A percentile compares a stretch with the other conserved stretches of the same genome.
These are phyloP conservation scores for Fraxinus paxiana DNA, from an alignment of 305 asterid species.

Conservation along the genomic window DNA sequence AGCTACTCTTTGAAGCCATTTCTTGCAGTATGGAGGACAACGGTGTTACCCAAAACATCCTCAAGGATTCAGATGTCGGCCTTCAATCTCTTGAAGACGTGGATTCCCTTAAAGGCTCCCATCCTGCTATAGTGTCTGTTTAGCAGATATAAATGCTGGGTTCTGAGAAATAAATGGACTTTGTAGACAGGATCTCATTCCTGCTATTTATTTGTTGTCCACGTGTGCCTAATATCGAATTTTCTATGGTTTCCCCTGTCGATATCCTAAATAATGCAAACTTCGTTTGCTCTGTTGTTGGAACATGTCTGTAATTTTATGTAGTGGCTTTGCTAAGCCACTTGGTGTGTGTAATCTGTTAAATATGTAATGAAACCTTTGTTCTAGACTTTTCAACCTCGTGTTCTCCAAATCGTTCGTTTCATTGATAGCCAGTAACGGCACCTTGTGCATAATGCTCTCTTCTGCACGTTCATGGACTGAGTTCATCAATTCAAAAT, in stretches of 20 bases:
- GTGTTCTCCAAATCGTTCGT: not conserved
- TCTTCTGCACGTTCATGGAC: not conserved
- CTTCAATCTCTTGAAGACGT: slow-evolving; percentile 45
- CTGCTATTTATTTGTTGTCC: not conserved
- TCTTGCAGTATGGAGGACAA: slow-evolving; percentile 26
- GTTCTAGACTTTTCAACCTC: not conserved
- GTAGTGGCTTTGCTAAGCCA: not conserved
- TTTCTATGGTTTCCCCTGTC: not conserved
- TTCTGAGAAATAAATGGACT: not conserved
- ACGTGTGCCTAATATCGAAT: not conserved
- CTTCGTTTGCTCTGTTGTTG: slow-evolving; percentile 1
- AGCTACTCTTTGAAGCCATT: slow-evolving; percentile 40
- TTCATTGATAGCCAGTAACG: not conserved
- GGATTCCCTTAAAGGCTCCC: slow-evolving; percentile 47
- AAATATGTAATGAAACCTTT: not conserved
- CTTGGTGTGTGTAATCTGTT: not conserved
- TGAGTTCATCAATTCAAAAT: not conserved
- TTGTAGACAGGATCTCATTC: not conserved
- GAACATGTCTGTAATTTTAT: not conserved
- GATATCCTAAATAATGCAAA: slow-evolving; percentile 23
- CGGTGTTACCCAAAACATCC: not conserved
- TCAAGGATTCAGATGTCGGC: slow-evolving; percentile 31
- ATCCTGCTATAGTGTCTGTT: slow-evolving; percentile 46
- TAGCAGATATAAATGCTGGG: slow-evolving; percentile 23
- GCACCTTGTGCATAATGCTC: not conserved